Conservation (phyloP, 2,329 filamentous ascomycete species). For the Epichloe sibirici region DNA sequence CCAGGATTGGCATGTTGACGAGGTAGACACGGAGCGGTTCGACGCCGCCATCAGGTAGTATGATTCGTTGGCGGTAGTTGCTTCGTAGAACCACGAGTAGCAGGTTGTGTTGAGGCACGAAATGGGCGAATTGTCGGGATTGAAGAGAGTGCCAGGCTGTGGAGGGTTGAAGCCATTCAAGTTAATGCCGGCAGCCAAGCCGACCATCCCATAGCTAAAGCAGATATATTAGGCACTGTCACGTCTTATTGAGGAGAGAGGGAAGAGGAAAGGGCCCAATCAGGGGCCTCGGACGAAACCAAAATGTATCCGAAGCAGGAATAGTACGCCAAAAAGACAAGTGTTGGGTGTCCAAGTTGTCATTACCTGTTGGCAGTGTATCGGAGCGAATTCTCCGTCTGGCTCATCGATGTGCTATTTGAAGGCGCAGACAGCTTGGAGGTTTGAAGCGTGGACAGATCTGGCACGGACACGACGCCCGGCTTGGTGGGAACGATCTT, state of each 20-base stretch:
- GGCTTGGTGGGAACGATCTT: conserved; percentile 18
- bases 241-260: background rate
- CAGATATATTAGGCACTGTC: background rate
- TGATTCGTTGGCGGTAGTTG: conserved; percentile 7
- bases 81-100: conserved; percentile 27
- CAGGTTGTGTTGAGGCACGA: conserved; percentile 21
- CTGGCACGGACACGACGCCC: conserved; percentile 24
- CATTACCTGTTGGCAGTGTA: conserved; percentile 29
- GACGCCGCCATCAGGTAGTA: conserved; percentile 17
- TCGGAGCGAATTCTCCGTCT: conserved; percentile 20
- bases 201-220: background rate
- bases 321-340: no score
- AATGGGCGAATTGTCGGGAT: conserved; percentile 15
- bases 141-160: conserved; percentile 17
- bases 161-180: conserved; percentile 11
- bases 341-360: no score
- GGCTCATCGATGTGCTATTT: conserved; percentile 1
- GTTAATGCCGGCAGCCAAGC: conserved; percentile 15
- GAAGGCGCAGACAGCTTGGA: conserved; percentile 13
- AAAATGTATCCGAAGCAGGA: no score
- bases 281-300: no score
- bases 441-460: conserved; percentile 24
- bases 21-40: conserved; percentile 19
- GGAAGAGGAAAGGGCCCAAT: background rate
- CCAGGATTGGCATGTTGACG: conserved; percentile 18